Evolutionary conservation across 2,329 filamentous ascomycete species (phyloP).

Genomic region (Aspergillus tubingensis): DNA sequence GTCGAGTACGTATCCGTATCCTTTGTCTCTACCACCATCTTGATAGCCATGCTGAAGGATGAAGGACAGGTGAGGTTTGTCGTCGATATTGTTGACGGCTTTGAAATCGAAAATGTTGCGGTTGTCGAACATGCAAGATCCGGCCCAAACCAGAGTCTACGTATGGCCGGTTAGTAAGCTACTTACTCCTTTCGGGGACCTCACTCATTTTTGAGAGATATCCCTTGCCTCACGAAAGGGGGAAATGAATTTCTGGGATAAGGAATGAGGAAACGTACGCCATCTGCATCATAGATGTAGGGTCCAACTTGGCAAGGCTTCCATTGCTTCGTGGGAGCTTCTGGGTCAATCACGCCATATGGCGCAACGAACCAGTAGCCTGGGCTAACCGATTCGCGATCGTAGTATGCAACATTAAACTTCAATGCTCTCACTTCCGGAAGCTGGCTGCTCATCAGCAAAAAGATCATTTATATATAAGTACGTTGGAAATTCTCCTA

Average conservation of each 20-base stretch:
- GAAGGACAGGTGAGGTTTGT: constrained; percentile 50
- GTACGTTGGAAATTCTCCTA: constrained; percentile 10
- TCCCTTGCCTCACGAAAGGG: neutral
- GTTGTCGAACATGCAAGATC: constrained; percentile 50
- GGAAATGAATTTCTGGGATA: neutral
- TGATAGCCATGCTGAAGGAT: constrained; percentile 37
- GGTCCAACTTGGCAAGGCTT: constrained; percentile 50
- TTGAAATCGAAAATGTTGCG: constrained; percentile 52
- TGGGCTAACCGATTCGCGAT: constrained; percentile 34
- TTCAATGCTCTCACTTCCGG: constrained; percentile 28
- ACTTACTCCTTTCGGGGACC: neutral
- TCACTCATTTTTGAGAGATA: neutral
- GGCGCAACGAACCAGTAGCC: constrained; percentile 54
- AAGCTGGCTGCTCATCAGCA: constrained; percentile 21
- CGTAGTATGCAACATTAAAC: constrained; percentile 31
- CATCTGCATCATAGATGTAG: constrained; percentile 53
- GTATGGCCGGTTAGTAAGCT: constrained; percentile 11
- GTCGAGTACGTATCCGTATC: constrained; percentile 52
- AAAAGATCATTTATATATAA: neutral
- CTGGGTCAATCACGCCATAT: constrained; percentile 35
- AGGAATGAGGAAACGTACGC: constrained; percentile 31
- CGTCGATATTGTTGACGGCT: constrained; percentile 47
- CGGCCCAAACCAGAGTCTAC: constrained; percentile 49
- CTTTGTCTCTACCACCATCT: constrained; percentile 42
- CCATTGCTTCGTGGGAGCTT: constrained; percentile 28